Evolutionary conservation across 306 rosid species (phyloP).

Genomic region (Betula pendula): DNA sequence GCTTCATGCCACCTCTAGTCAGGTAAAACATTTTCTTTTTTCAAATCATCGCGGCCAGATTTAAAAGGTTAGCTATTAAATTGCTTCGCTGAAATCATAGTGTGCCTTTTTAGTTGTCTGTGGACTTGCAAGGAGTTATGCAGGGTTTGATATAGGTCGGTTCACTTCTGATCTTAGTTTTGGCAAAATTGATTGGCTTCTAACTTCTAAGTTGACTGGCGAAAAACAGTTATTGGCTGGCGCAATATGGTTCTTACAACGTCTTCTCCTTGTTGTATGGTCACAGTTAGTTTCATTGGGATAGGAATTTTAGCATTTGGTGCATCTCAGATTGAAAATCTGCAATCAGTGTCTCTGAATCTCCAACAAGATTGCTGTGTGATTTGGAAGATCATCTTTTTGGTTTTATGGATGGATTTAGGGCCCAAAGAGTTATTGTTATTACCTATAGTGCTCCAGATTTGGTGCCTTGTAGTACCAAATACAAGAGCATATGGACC

Average conservation of each 20-base stretch:
- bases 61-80: background rate
- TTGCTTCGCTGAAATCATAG: background rate
- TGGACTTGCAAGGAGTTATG: background rate
- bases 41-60: background rate
- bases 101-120: background rate
- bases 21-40: background rate
- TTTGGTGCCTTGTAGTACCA: background rate
- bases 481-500: background rate
- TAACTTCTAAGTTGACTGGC: background rate
- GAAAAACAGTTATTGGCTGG: background rate
- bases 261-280: background rate
- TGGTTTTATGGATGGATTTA: conserved; percentile 1
- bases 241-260: background rate
- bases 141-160: background rate
- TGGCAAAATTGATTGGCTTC: background rate
- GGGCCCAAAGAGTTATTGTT: conserved; percentile 3
- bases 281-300: background rate
- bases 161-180: background rate
- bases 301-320: background rate
- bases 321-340: background rate
- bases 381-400: background rate
- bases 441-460: background rate
- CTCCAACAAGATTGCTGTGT: background rate
- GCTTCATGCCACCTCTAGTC: background rate
- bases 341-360: background rate